phyloP scores from a whole-genome alignment of 2,329 filamentous ascomycete genomes.

The Cercospora sp. region DNA sequence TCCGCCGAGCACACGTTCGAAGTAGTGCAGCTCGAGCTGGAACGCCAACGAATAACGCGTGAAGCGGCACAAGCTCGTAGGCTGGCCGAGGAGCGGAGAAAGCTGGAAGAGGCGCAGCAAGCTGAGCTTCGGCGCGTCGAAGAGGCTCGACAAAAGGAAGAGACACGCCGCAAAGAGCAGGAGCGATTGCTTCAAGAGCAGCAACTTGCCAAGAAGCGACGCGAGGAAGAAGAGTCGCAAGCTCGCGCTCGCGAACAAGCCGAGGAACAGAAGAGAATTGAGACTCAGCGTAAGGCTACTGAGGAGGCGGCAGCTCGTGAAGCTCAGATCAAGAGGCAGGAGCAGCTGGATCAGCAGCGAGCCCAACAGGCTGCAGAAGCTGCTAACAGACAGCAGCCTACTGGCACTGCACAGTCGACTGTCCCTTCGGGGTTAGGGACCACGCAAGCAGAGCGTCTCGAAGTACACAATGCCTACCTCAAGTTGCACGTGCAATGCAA shows the following conservation, averaged over 20 bases:
- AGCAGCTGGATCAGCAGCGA: constrained; percentile 2
- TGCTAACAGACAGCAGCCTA: constrained; percentile 2
- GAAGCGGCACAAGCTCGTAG: constrained; percentile 21
- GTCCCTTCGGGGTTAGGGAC: constrained; percentile 14
- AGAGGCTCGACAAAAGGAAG: constrained; percentile 18
- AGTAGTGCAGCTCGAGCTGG: constrained; percentile 21
- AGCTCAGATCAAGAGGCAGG: constrained; percentile 13
- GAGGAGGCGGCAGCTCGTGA: constrained; percentile 19
- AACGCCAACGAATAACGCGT: constrained; percentile 18
- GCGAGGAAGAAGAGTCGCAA: constrained; percentile 13
- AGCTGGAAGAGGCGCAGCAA: constrained; percentile 17
- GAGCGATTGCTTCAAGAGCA: constrained; percentile 18
- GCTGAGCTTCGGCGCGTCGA: constrained; percentile 11
- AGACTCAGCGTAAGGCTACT: constrained; percentile 1
- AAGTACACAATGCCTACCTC: constrained; percentile 22
- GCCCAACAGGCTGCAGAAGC: constrained; percentile 7
- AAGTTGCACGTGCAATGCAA: constrained; percentile 57
- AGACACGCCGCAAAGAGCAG: constrained; percentile 12
- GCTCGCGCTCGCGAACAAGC: constrained; percentile 9
- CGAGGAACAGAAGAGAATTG: constrained; percentile 1
- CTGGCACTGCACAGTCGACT: background rate
- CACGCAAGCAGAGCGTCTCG: constrained; percentile 11
- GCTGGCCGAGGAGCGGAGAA: constrained; percentile 20
- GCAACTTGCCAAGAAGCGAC: constrained; percentile 7
- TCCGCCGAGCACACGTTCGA: constrained; percentile 23